Conservation (phyloP, 2,329 filamentous ascomycete genomes). For the Nigrospora osmanthi region DNA sequence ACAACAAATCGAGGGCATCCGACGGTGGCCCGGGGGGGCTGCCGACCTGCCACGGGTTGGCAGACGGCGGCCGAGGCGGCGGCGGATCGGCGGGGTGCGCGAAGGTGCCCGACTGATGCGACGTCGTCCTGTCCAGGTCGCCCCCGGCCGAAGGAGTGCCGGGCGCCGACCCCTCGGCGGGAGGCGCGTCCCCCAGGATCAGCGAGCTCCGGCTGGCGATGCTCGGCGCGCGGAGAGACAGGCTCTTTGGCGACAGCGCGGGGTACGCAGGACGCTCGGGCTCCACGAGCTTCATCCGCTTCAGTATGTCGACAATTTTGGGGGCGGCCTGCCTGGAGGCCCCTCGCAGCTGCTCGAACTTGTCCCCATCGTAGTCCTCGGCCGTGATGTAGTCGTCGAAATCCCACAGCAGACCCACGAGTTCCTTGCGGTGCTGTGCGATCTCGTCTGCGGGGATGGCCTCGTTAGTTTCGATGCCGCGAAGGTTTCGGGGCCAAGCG, state of each 20-base stretch:
- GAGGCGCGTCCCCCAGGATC: too few species aligned
- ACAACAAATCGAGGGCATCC: constrained; percentile 5
- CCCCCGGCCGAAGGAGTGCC: too few species aligned
- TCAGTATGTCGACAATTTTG: constrained; percentile 40
- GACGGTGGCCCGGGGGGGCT: constrained; percentile 8
- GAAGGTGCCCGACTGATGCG: constrained; percentile 13
- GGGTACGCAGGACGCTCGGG: neutral
- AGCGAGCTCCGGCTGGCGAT: too few species aligned
- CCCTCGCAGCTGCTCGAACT: constrained; percentile 39
- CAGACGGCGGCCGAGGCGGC: constrained; percentile 26
- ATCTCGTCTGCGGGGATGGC: constrained; percentile 34
- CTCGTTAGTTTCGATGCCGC: neutral
- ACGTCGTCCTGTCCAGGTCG: constrained; percentile 13
- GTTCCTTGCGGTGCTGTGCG: constrained; percentile 34
- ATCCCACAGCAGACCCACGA: constrained; percentile 45
- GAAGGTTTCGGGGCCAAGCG: neutral
- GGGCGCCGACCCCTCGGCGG: too few species aligned
- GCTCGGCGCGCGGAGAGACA: too few species aligned
- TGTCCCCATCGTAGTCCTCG: constrained; percentile 41
- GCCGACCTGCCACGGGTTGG: constrained; percentile 34
- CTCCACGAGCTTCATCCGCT: constrained; percentile 40
- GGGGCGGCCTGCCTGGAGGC: constrained; percentile 40
- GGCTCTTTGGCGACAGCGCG: neutral
- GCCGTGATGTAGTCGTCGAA: constrained; percentile 47
- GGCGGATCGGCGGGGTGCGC: constrained; percentile 16